Conservation (phyloP, 805 yeast species). For the Wickerhamiella vanderwaltii region DNA sequence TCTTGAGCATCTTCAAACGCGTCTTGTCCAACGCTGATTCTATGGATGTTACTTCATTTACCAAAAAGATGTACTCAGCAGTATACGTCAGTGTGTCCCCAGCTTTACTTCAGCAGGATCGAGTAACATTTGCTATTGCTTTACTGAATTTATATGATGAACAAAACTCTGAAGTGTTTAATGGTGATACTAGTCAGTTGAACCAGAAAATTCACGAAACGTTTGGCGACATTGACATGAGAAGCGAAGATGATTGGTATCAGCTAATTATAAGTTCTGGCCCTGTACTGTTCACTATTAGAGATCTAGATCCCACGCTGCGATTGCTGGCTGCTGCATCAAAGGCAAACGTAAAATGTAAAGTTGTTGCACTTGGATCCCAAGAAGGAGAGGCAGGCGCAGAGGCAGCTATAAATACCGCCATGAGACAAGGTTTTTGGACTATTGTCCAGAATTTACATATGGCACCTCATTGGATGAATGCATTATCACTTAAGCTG, state of each 20-base stretch:
- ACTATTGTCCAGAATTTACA: slow-evolving; percentile 71
- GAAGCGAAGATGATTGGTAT: background rate
- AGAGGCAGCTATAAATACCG: slow-evolving; percentile 37
- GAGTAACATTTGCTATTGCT: slow-evolving; percentile 31
- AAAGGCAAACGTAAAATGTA: slow-evolving; percentile 23
- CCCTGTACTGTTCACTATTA: slow-evolving; percentile 37
- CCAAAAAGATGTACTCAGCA: slow-evolving; percentile 35
- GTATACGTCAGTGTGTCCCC: slow-evolving; percentile 36
- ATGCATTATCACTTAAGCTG: slow-evolving; percentile 26
- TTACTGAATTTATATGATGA: slow-evolving; percentile 19
- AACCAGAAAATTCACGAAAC: background rate
- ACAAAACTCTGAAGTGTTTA: background rate
- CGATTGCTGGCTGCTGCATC: slow-evolving; percentile 38
- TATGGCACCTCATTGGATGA: slow-evolving; percentile 54
- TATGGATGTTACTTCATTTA: slow-evolving; percentile 24
- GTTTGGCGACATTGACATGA: background rate
- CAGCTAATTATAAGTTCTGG: slow-evolving; percentile 9
- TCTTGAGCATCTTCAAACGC: slow-evolving; percentile 28
- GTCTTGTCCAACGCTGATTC: slow-evolving; percentile 9
- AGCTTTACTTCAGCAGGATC: slow-evolving; percentile 37
- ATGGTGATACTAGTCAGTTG: background rate
- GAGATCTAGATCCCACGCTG: slow-evolving; percentile 55
- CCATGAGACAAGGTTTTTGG: slow-evolving; percentile 49
- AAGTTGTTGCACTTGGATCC: slow-evolving; percentile 59
- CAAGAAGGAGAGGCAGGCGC: slow-evolving; percentile 50